phyloP scores from a whole-genome alignment of 352 stramenopile species.

The Phytophthora palmivora region DNA sequence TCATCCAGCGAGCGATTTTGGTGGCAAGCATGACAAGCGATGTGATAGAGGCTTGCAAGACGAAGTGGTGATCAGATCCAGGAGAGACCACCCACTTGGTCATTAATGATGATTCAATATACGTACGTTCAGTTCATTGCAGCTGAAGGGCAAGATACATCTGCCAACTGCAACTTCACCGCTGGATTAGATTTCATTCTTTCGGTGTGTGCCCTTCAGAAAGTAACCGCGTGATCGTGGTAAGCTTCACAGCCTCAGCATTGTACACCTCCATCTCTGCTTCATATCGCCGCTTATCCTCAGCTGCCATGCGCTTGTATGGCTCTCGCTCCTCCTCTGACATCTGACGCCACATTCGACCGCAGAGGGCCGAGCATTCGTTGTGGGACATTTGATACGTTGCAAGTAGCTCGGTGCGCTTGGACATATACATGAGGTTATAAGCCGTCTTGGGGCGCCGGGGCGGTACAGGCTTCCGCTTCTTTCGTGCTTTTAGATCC shows the following conservation, averaged over 20 bases:
- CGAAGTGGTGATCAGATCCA: no score
- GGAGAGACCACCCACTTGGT: no score
- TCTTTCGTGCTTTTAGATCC: constrained; percentile 25
- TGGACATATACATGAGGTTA: constrained; percentile 73
- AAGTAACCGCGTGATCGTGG: constrained; percentile 35
- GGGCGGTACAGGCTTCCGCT: constrained; percentile 36
- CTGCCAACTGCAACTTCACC: constrained; percentile 42
- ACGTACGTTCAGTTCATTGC: constrained; percentile 48
- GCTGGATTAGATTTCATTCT: constrained; percentile 32
- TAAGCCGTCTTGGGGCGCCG: constrained; percentile 56
- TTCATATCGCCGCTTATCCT: constrained; percentile 62
- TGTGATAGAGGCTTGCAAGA: no score
- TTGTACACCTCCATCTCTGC: constrained; percentile 42
- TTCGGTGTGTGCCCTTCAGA: constrained; percentile 37
- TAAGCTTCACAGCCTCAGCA: constrained; percentile 23
- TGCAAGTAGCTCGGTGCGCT: constrained; percentile 56
- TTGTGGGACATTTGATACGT: constrained; percentile 74
- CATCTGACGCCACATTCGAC: constrained; percentile 69
- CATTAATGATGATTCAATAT: no score
- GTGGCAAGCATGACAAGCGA: background rate
- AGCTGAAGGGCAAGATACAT: constrained; percentile 42
- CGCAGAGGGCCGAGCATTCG: constrained; percentile 65
- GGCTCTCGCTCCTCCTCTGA: constrained; percentile 49
- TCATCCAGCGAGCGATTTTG: background rate
- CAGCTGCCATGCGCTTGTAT: constrained; percentile 60